Percentiles rank a stretch among this genome's conserved stretches.
Evolutionary conservation across 352 stramenopile species (phyloP).

Genomic region (Achlya hypogyna): DNA sequence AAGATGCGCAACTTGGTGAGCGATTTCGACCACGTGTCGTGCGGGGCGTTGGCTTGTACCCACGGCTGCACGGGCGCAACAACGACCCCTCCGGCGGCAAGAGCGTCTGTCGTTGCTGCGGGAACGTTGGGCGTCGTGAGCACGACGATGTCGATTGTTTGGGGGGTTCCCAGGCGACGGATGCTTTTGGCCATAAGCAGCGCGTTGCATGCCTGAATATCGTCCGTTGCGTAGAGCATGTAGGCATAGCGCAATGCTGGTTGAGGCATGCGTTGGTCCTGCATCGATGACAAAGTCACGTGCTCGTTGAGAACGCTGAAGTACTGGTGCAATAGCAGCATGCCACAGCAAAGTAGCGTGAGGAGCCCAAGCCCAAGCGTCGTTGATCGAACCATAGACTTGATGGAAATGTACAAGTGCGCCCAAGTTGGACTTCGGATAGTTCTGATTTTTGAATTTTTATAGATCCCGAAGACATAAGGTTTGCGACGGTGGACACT

Average conservation of each 20-base stretch:
- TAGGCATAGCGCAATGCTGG: conserved; percentile 12
- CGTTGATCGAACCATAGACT: background rate
- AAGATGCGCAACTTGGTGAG: conserved; percentile 31
- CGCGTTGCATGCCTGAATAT: conserved; percentile 23
- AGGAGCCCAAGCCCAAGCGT: background rate
- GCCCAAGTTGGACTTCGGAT: too few relatives aligned
- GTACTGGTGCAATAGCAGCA: background rate
- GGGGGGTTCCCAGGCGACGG: background rate
- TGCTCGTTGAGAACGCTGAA: background rate
- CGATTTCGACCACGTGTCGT: conserved; percentile 22
- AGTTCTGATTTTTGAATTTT: too few relatives aligned
- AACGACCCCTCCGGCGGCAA: background rate
- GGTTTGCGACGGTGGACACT: too few relatives aligned
- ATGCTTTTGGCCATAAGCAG: conserved; percentile 23
- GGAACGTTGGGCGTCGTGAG: conserved; percentile 20
- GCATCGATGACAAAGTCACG: background rate
- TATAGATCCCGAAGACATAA: too few relatives aligned
- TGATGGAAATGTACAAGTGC: too few relatives aligned
- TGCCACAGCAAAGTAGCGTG: background rate
- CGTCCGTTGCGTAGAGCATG: conserved; percentile 29
- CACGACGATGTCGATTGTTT: conserved; percentile 24
- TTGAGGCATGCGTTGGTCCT: background rate
- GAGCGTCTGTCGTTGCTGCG: background rate
- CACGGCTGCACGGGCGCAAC: conserved; percentile 23
- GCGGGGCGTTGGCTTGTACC: background rate